Evolutionary conservation across 768 basidiomycete species (phyloP).

Genomic region (Inosperma sp.): DNA sequence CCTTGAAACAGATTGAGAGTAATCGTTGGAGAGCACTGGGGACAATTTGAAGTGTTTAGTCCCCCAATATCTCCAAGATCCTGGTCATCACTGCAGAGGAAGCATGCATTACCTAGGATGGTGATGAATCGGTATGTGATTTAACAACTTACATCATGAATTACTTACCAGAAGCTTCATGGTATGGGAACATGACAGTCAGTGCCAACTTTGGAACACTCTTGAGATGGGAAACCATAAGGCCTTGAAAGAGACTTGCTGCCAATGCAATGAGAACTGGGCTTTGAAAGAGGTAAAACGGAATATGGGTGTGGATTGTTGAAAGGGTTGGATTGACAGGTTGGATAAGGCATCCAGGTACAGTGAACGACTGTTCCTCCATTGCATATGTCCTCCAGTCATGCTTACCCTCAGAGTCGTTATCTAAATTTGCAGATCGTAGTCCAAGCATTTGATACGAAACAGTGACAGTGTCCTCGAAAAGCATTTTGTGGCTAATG

Average conservation of each 20-base stretch:
- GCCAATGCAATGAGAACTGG: constrained; percentile 18
- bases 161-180: constrained; percentile 16
- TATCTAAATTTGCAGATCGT: constrained; percentile 15
- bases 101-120: constrained; percentile 15
- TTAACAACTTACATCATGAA: background rate
- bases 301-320: constrained; percentile 1
- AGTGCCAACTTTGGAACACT: constrained; percentile 16
- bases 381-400: constrained; percentile 26
- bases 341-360: constrained; percentile 23
- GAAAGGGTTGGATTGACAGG: constrained; percentile 23
- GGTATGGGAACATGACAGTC: constrained; percentile 18
- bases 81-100: constrained; percentile 16
- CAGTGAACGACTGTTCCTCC: constrained; percentile 15
- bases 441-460: constrained; percentile 25
- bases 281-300: constrained; percentile 25
- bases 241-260: constrained; percentile 17
- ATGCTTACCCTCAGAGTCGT: constrained; percentile 16
- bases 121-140: background rate
- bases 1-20: constrained; percentile 14
- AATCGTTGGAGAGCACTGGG: constrained; percentile 9
- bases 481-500: constrained; percentile 16
- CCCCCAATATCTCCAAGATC: constrained; percentile 8
- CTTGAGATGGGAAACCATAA: constrained; percentile 17
- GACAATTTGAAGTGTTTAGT: constrained; percentile 11
- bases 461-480: constrained; percentile 17